Conservation (phyloP, 2,329 filamentous ascomycete species). For the Ophiostoma himal-ulmi region DNA sequence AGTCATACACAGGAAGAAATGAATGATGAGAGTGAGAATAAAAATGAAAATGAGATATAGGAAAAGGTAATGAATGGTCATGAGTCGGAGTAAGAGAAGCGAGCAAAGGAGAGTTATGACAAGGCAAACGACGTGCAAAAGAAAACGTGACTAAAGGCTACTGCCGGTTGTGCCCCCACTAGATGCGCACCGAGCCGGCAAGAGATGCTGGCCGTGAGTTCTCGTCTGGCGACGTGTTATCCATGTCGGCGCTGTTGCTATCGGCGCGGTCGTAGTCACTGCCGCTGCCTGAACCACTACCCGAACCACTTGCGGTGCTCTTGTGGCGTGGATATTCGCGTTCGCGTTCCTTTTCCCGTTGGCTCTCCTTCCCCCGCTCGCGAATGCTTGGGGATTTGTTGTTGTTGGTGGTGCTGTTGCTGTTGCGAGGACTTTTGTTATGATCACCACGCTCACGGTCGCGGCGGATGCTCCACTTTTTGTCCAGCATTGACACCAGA, state of each 20-base stretch:
- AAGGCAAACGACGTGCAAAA: neutral
- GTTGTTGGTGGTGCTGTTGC: neutral
- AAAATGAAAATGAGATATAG: neutral
- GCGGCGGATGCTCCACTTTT: conserved; percentile 52
- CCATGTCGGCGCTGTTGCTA: conserved; percentile 19
- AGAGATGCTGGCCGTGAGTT: conserved; percentile 21
- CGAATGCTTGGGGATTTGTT: neutral
- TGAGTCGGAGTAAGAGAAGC: neutral
- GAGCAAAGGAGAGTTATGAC: neutral
- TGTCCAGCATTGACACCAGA: conserved; percentile 64
- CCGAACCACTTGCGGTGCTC: conserved; percentile 10
- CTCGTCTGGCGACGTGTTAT: conserved; percentile 24
- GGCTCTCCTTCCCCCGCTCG: conserved; percentile 6
- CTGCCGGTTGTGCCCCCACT: neutral
- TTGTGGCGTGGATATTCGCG: conserved; percentile 10
- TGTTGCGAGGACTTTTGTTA: neutral
- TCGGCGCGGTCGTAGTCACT: conserved; percentile 13
- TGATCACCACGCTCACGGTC: neutral
- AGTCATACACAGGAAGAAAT: conserved; percentile 19
- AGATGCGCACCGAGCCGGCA: conserved; percentile 19
- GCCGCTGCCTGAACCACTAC: conserved; percentile 11
- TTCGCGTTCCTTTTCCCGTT: conserved; percentile 8
- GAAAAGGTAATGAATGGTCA: neutral
- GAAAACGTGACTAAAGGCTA: neutral
- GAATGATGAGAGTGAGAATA: neutral